Evolutionary conservation across 140 eudicot genomes (phyloP).

Genomic region (Flaveria floridana): DNA sequence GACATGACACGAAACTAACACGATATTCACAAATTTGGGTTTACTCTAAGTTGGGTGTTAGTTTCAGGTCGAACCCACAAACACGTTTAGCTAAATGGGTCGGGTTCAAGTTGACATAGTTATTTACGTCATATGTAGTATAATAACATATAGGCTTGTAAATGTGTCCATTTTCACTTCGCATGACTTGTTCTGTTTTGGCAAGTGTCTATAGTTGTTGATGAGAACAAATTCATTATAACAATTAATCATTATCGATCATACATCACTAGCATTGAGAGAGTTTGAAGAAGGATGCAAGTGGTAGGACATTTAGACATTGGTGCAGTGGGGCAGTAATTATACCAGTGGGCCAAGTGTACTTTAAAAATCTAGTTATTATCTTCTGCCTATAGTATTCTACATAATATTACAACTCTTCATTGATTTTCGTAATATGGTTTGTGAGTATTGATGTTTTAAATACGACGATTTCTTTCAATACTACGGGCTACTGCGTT

Average conservation of each 20-base stretch:
- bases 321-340: constrained; percentile 27
- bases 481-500: neutral
- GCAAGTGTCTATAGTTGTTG: neutral
- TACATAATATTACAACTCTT: constrained; percentile 9
- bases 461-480: constrained; percentile 20
- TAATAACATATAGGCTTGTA: neutral
- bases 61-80: neutral
- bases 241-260: constrained; percentile 13
- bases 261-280: constrained; percentile 20
- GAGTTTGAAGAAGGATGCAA: constrained; percentile 33
- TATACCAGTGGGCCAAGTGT: constrained; percentile 29
- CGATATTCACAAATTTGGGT: neutral
- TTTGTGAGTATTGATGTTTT: constrained; percentile 11
- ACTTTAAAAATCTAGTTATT: constrained; percentile 20
- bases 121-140: neutral
- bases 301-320: constrained; percentile 31
- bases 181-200: neutral
- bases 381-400: constrained; percentile 23
- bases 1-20: neutral
- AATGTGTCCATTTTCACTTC: neutral
- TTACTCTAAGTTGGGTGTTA: neutral
- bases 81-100: neutral
- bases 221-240: neutral
- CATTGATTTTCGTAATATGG: constrained; percentile 9
- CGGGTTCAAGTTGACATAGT: neutral